These are phyloP conservation scores for Taxillus chinensis DNA, from an alignment of 164 flowering plant genomes.

Conservation along the genomic window DNA sequence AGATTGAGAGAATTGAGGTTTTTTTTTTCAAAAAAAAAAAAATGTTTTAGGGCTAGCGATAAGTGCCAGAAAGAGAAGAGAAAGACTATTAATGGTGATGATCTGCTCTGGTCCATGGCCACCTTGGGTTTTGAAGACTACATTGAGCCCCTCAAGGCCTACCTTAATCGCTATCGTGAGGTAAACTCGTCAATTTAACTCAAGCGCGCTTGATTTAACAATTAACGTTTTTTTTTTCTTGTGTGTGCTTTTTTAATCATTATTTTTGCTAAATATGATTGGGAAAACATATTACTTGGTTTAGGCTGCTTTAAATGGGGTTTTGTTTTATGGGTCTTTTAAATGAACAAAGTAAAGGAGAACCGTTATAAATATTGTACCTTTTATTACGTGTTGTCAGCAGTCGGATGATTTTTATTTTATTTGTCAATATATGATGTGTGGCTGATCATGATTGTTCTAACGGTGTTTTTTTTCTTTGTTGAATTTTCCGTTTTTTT, in stretches of 20 bases:
- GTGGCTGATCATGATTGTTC: not conserved
- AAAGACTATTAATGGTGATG: conserved; percentile 75
- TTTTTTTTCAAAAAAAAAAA: not conserved
- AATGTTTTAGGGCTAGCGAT: conserved; percentile 51
- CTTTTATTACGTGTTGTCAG: not conserved
- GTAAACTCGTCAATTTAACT: conserved; percentile 14
- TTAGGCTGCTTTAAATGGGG: not conserved
- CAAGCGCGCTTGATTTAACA: not conserved
- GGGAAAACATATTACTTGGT: not conserved
- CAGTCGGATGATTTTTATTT: not conserved
- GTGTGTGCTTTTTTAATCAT: too few species aligned
- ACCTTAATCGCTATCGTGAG: conserved; percentile 58
- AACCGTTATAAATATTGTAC: not conserved
- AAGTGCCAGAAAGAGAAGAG: conserved; percentile 76
- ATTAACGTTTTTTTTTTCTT: too few species aligned
- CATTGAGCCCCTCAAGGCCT: conserved; percentile 53
- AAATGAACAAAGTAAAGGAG: not conserved
- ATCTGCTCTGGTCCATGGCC: conserved; percentile 74
- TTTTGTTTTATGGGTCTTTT: not conserved
- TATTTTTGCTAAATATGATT: too few species aligned
- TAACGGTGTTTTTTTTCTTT: not conserved
- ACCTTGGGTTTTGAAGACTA: conserved; percentile 71
- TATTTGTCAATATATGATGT: too few species aligned
- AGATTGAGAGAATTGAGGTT: not conserved
- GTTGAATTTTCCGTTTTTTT: not conserved